phyloP scores from a whole-genome alignment of 1,139 yeast genomes.

The Kodamaea suecica region DNA sequence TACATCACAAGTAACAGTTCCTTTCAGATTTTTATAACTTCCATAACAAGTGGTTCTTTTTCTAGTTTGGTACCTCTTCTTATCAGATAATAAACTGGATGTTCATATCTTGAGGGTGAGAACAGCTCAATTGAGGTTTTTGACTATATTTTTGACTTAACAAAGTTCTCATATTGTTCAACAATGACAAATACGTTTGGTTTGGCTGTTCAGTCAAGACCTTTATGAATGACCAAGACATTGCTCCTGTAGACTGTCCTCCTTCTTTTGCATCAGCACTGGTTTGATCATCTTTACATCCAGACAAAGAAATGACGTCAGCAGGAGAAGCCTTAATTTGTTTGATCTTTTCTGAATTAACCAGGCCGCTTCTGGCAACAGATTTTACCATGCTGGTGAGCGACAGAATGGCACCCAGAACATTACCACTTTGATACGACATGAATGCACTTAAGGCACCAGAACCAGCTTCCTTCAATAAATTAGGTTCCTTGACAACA shows the following conservation, averaged over 20 bases:
- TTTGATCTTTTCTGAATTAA: conserved; percentile 31
- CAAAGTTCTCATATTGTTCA: conserved; percentile 75
- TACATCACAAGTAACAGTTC: no score
- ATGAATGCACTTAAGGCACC: conserved; percentile 71
- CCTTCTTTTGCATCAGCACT: conserved; percentile 79
- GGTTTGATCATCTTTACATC: conserved; percentile 84
- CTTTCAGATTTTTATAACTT: no score
- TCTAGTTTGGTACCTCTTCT: no score
- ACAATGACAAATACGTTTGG: conserved; percentile 72
- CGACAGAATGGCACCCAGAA: conserved; percentile 47
- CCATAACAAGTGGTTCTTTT: no score
- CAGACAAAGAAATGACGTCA: conserved; percentile 81
- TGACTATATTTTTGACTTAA: conserved; percentile 73
- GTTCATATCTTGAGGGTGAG: conserved; percentile 84
- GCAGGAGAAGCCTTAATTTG: conserved; percentile 78
- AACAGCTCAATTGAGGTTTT: conserved; percentile 82
- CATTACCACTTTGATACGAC: conserved; percentile 72
- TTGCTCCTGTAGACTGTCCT: conserved; percentile 86
- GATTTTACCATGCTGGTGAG: conserved; percentile 49
- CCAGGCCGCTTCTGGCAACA: conserved; percentile 26
- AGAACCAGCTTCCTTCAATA: conserved; percentile 79
- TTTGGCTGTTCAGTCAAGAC: conserved; percentile 65
- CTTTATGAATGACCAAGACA: conserved; percentile 85
- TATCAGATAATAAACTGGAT: conserved; percentile 14
- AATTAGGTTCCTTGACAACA: conserved; percentile 81